These are phyloP conservation scores for Penicillium hesseltinei DNA, from an alignment of 2,329 filamentous ascomycete species.

Conservation along the genomic window DNA sequence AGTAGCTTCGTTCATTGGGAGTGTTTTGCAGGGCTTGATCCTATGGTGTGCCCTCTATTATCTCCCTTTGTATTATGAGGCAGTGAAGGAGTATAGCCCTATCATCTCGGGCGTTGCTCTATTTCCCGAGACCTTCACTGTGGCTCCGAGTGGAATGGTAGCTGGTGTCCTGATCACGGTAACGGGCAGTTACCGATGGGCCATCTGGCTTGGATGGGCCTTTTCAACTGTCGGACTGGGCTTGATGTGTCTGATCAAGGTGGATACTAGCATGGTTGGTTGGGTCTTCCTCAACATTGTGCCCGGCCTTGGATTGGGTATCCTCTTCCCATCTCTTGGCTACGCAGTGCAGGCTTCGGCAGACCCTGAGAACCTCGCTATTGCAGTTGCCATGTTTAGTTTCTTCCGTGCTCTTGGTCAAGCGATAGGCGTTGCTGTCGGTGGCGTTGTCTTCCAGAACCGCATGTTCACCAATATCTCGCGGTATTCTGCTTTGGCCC, in stretches of 20 bases:
- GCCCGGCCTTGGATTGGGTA: slow-evolving; percentile 60
- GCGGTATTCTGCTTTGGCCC: slow-evolving; percentile 49
- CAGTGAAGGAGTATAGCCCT: slow-evolving; percentile 54
- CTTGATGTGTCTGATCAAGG: slow-evolving; percentile 36
- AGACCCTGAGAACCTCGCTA: slow-evolving; percentile 56
- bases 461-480: slow-evolving; percentile 54
- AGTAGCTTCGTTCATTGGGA: slow-evolving; percentile 53
- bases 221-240: slow-evolving; percentile 60
- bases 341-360: slow-evolving; percentile 64
- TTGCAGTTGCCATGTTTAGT: slow-evolving; percentile 63
- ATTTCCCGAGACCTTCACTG: slow-evolving; percentile 61
- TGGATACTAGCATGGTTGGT: slow-evolving; percentile 49
- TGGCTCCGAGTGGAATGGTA: slow-evolving; percentile 59
- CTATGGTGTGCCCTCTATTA: slow-evolving; percentile 56
- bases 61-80: slow-evolving; percentile 45
- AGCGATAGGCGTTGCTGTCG: slow-evolving; percentile 63
- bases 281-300: slow-evolving; percentile 64
- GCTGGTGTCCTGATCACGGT: slow-evolving; percentile 50
- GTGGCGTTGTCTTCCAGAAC: slow-evolving; percentile 70
- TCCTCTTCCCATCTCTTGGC: slow-evolving; percentile 63
- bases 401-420: slow-evolving; percentile 67
- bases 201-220: slow-evolving; percentile 61
- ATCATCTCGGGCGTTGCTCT: slow-evolving; percentile 56
- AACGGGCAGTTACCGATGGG: slow-evolving; percentile 60
- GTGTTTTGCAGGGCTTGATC: slow-evolving; percentile 55